Base-by-base conservation (phyloP, 345 rosid genomes). In the Eucalyptus marginata region DNA sequence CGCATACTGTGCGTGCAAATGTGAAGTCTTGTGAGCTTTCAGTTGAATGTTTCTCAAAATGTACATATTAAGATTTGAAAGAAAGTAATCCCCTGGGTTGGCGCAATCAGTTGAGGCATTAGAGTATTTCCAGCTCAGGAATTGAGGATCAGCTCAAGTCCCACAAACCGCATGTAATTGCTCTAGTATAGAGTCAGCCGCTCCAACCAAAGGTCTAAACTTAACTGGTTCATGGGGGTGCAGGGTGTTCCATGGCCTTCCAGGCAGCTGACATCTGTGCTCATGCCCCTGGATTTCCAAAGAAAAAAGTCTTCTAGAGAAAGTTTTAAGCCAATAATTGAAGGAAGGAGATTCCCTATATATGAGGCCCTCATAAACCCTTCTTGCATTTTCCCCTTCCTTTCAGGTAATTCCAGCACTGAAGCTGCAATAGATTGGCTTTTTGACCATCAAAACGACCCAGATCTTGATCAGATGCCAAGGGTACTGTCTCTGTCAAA, bases 391-490 rank as follows among this genome's bases (percentile, higher is more conserved):
- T 22, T 58, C 17, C 33, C 62, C 24, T 31, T 43, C 58, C 54
- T 29, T 88, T 44, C 89, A 97, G 99, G 99, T 46, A 97, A 95
- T 93, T 46, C 91, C 88, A 90, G 90, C 86, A 86, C 94, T 54
- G 96, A 95, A 89, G 92, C 92, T 89, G 99, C 99, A 89, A 93
- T 96, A 88, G 92, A 94, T 91, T 97, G 99, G 99, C 87, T 96
- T 89, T 86, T 95, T 86, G 96, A 96, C 92, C 98, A 96, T 86
- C 97, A 95, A 90, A 93, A 92, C 47, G 97, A 95, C 87, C 89
- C 95, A 18, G 94, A 95, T 43, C 89, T 92, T 86, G 96, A 97
- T n/a, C 90, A 94, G 51, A 92, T 93, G 93, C 98, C 97, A 58
- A 49, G 93, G 96, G 99, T 76, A 76, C 84, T 76, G 84, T 76